Evolutionary conservation across 2,329 filamentous ascomycete genomes (phyloP), one percentile per base, ranked within the genome.

Genomic region (Thermothelomyces thermophilus): DNA sequence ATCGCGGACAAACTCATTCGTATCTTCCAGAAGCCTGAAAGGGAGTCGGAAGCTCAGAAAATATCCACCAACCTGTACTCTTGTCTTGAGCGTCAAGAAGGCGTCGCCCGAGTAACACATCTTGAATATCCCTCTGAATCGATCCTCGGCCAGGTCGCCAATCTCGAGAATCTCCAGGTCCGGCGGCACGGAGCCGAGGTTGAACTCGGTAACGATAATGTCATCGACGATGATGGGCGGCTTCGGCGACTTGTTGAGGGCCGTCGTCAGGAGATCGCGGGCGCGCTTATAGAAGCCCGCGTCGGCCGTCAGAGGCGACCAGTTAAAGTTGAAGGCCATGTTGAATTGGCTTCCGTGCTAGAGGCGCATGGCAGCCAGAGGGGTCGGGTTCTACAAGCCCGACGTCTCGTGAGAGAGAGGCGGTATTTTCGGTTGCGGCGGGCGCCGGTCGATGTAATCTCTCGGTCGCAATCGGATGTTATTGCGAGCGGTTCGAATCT

Each of bases 241-340:
- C 65, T 97, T 97, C 34, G 91, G 90, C 48, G 88, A 93, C 72
- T 97, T 97, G 78, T 98, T 98, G 63, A 98, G 77, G 31, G 93
- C 93, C 51, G 87, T 85, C 22, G 93, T 98, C 62, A 98, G 79
- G 68, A 97, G 86, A 67, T 97, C 90, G 68, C 90, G 87, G 45
- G 93, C 91, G 61, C 90, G 86, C 66, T 86, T 82, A 71, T 91
- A 91, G 70, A 93, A 93, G 61, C 83, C 81, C 64, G 88, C 91
- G 73, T 97, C 93, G 65, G 91, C 91, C 73, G 94, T 93, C 59
- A 98, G 79, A 66, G 93, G 93, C 80, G 90, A 95, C 93, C 93
- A 98, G 88, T 97, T 97, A 87, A 98, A 98, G 77, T 97, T 97
- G 86, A 98, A 98, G 61, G 93, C 93, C 93, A 98, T 98, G 71